Percentiles rank a stretch among this genome's conserved stretches.
These are phyloP conservation scores for Metschnikowia lochheadii DNA, from an alignment of 805 yeast species.

Conservation along the genomic window DNA sequence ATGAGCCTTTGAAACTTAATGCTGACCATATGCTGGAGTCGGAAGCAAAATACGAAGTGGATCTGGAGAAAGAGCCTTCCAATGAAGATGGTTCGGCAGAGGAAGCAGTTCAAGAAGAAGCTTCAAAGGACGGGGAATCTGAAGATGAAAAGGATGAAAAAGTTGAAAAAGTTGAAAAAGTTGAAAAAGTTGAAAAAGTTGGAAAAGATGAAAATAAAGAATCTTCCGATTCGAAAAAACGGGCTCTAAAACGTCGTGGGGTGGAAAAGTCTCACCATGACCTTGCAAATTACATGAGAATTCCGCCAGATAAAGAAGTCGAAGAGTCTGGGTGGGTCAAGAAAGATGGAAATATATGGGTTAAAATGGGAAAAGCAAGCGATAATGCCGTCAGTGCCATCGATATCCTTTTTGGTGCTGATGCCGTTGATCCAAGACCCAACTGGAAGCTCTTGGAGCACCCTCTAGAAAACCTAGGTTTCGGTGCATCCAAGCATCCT, in stretches of 20 bases:
- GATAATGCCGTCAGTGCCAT: slow-evolving; percentile 49
- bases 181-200: not conserved
- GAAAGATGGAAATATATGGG: slow-evolving; percentile 55
- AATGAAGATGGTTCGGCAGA: not conserved
- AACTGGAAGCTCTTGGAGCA: slow-evolving; percentile 50
- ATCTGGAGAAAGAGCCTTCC: slow-evolving; percentile 1
- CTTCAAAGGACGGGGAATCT: not conserved
- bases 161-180: not conserved
- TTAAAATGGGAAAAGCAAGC: slow-evolving; percentile 43
- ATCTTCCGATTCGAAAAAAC: not conserved
- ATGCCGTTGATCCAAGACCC: slow-evolving; percentile 72
- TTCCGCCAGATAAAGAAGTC: slow-evolving; percentile 37
- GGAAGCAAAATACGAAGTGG: slow-evolving; percentile 1
- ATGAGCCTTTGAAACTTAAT: slow-evolving; percentile 3
- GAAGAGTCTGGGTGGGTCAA: slow-evolving; percentile 44
- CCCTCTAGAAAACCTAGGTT: slow-evolving; percentile 21
- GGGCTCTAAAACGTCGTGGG: slow-evolving; percentile 6
- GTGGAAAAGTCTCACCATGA: slow-evolving; percentile 21
- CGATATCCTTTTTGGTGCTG: slow-evolving; percentile 68
- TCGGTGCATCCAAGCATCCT: slow-evolving; percentile 19
- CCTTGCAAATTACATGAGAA: slow-evolving; percentile 16
- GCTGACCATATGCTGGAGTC: slow-evolving; percentile 5
- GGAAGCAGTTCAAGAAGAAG: not conserved
- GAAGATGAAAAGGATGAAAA: not conserved
- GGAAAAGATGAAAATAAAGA: not conserved